Base-by-base conservation (phyloP, 345 rosid species). In the Linum lewisii region DNA sequence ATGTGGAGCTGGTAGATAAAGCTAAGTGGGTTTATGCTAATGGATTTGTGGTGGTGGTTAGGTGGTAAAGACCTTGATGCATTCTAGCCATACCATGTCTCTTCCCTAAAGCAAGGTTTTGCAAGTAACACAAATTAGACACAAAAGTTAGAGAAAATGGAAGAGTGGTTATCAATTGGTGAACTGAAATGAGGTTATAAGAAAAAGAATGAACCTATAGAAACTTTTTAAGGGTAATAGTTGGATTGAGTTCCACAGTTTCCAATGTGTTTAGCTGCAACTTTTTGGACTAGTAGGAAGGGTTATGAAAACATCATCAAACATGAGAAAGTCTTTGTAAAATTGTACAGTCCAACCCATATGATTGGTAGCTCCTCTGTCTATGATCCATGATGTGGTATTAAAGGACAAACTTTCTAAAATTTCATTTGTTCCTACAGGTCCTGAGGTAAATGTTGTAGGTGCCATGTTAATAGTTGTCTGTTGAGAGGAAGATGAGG, bases 381-480 rank as follows among this genome's bases (percentile, higher is more conserved):
- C 60, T 34, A 54, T n/a, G 18, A 63, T 63, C 66, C 50, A 63
- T 11, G n/a, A n/a, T n/a, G n/a, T n/a, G n/a, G n/a, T n/a, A n/a
- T n/a, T n/a, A n/a, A n/a, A n/a, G n/a, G n/a, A n/a, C n/a, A n/a
- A n/a, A 34, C 7, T 11, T 34, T 34, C 5, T 34, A 6, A 34
- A 11, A 34, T 11, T 34, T 6, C 38, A n/a, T n/a, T 34, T 6
- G 38, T 34, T 34, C 38, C 10, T 6, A 11, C 1, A 5, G 38
- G 38, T 6, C 10, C 7, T 5, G 1, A 34, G 10, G 10, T 6
- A 34, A 10, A 4, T 14, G 19, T 18, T 14, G 21, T 5, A 49
- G 4, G 15, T 19, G 19, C 16, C 16, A 14, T 19, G 21, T 15
- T 49, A 49, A 4, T 18, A n/a, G n/a, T n/a, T n/a, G n/a, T n/a